Base-by-base conservation (phyloP, 108 stramenopile species). In the Seminavis robusta region DNA sequence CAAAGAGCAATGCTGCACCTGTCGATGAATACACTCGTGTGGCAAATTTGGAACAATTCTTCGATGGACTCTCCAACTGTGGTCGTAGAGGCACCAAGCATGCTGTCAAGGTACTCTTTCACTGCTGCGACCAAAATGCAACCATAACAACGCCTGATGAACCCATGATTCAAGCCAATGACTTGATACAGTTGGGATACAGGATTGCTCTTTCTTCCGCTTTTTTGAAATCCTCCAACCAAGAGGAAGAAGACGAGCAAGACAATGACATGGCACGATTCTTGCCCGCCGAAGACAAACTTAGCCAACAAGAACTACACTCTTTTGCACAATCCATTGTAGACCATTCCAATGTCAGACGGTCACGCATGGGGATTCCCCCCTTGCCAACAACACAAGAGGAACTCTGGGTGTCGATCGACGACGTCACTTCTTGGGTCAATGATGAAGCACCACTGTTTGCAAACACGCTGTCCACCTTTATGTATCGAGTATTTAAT, bases 361-460 rank as follows among this genome's bases (percentile, higher is more conserved):
- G n/a, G 3, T 19, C 13, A 20, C 36, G 40, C 20, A n/a, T 25
- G 6, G 56, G 56, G 21, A 56, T 56, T 9, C n/a, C n/a, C n/a
- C n/a, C n/a, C n/a, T n/a, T n/a, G n/a, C n/a, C n/a, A n/a, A n/a
- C n/a, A n/a, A 20, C 11, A 20, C 6, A 6, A 6, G 7, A n/a
- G n/a, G n/a, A n/a, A n/a, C n/a, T n/a, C n/a, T n/a, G n/a, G n/a
- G n/a, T n/a, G n/a, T 56, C 37, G 51, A 52, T 7, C 17, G 66
- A 65, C 17, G 84, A 82, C 43, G 79, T 88, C 7, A 38, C 76
- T 11, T 83, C 58, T 33, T 92, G 84, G 86, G 70, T 75, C 27
- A 87, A 92, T 61, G 67, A 64, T 8, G 74, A 67, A 30, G 77
- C 66, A 40, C 90, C 90, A 10, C 59, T 83, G 67, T 74, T 88